phyloP scores from a whole-genome alignment of 2,329 filamentous ascomycete species.

The Aspergillus ochraceus region DNA sequence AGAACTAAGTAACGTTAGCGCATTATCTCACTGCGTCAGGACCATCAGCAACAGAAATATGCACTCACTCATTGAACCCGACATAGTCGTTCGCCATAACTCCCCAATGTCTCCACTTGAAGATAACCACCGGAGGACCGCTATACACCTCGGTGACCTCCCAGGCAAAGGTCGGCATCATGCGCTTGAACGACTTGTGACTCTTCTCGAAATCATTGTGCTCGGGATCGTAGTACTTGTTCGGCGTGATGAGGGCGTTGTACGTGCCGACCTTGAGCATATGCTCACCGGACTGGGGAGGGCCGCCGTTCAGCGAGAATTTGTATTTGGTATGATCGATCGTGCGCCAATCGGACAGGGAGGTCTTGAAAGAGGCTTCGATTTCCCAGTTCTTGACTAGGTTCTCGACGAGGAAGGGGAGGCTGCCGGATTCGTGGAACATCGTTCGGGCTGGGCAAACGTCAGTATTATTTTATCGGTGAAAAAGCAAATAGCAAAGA shows the following conservation, averaged over 20 bases:
- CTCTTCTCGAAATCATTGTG: constrained; percentile 63
- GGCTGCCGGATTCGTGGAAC: constrained; percentile 56
- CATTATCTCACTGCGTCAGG: background rate
- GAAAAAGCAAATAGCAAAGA: background rate
- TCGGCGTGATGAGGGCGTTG: constrained; percentile 65
- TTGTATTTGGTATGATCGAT: constrained; percentile 60
- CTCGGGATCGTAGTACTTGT: constrained; percentile 64
- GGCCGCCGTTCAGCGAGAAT: constrained; percentile 64
- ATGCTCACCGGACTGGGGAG: constrained; percentile 58
- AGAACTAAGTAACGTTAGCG: constrained; percentile 42
- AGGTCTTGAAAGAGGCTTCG: constrained; percentile 67
- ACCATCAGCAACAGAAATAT: background rate
- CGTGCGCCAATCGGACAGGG: constrained; percentile 64
- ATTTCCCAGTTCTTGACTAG: constrained; percentile 74
- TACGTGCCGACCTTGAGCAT: constrained; percentile 70
- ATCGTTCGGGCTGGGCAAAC: constrained; percentile 53
- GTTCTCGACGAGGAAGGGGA: constrained; percentile 65
- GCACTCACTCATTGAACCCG: constrained; percentile 60
- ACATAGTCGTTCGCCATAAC: constrained; percentile 67
- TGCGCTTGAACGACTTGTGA: constrained; percentile 70
- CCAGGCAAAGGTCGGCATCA: constrained; percentile 73
- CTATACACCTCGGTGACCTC: constrained; percentile 69
- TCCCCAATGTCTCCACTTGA: constrained; percentile 70
- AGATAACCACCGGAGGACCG: constrained; percentile 62
- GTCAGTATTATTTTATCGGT: background rate